These are phyloP conservation scores for Solanum corneliomulleri DNA, from an alignment of 257 asterid species.

Conservation along the genomic window DNA sequence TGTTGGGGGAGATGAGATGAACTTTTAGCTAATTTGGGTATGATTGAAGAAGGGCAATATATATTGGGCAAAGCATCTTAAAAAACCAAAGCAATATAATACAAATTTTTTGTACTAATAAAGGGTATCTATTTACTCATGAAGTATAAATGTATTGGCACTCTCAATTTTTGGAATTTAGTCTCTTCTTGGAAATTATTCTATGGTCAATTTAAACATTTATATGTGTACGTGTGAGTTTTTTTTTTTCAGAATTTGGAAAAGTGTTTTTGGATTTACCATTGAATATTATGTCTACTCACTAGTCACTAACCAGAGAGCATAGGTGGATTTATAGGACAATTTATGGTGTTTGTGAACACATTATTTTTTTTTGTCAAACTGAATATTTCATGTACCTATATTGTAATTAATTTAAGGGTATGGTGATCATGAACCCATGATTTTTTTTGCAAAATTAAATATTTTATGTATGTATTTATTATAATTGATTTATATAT, in stretches of 20 bases:
- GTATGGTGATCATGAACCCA: neutral
- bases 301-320: neutral
- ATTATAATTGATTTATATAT: too few species aligned
- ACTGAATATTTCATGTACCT: neutral
- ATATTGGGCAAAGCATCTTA: neutral
- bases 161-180: neutral
- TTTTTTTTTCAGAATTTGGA: neutral
- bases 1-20: neutral
- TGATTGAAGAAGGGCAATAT: neutral
- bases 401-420: too few species aligned
- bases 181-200: neutral
- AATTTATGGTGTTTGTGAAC: neutral
- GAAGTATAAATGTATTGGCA: neutral
- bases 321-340: neutral
- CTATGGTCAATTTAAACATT: neutral
- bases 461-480: too few species aligned
- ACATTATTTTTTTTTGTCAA: too few species aligned
- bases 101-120: neutral
- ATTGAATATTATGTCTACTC: neutral
- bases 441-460: neutral
- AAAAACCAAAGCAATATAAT: neutral
- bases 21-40: neutral
- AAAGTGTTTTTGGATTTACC: neutral
- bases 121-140: neutral
- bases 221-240: neutral